These are phyloP conservation scores for Ceratonia siliqua DNA, from an alignment of 306 rosid species.

Conservation along the genomic window DNA sequence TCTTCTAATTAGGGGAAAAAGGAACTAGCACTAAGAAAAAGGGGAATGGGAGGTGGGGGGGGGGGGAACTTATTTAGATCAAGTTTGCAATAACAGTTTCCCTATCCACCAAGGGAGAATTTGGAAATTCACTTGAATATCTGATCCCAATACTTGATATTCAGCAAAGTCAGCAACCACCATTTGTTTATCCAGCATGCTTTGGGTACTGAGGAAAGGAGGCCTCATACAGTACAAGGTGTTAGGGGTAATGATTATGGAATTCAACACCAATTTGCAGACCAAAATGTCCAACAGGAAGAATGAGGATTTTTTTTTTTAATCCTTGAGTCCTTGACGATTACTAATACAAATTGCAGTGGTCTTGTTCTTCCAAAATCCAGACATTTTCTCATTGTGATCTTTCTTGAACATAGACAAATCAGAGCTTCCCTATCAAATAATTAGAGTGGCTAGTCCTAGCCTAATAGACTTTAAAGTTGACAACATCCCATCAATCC, in stretches of 20 bases:
- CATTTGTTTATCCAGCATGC: not conserved
- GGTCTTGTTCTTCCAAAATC: not conserved
- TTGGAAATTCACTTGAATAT: not conserved
- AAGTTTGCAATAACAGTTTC: not conserved
- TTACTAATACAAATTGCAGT: not conserved
- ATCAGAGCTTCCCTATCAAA: conserved; percentile 11
- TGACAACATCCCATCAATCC: not conserved
- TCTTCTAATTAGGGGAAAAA: not conserved
- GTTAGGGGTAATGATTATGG: not conserved
- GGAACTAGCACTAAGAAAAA: not conserved
- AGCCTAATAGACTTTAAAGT: not conserved
- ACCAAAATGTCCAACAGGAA: not conserved
- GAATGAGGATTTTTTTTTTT: not conserved
- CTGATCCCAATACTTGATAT: not conserved
- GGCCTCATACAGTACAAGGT: not conserved
- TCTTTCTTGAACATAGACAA: not conserved
- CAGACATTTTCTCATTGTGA: not conserved
- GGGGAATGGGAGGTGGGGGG: not conserved
- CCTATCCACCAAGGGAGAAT: not conserved
- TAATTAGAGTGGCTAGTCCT: not conserved
- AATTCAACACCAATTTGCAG: not conserved
- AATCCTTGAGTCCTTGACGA: not conserved
- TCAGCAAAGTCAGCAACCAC: not conserved
- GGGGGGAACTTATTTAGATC: not conserved
- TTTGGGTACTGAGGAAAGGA: not conserved